Evolutionary conservation across 371 early-diverging fungal species (phyloP).

Genomic region (Zopfochytrium polystomum): DNA sequence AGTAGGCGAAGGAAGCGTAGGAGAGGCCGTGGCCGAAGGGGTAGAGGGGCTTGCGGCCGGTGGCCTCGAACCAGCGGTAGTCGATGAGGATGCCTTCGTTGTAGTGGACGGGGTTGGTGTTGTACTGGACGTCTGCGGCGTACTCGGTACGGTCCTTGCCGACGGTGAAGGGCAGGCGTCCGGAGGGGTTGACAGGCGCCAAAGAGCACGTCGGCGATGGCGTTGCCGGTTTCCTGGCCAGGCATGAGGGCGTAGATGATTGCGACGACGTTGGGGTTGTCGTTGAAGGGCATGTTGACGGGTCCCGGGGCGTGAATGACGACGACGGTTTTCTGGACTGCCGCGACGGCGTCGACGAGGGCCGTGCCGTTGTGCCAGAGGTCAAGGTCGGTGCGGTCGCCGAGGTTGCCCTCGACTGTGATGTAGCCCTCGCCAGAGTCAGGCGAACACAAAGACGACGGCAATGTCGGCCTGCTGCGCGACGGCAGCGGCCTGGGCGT

Average conservation of each 20-base stretch:
- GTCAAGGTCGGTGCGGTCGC: too few relatives aligned
- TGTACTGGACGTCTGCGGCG: conserved; percentile 35
- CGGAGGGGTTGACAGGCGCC: conserved; percentile 62
- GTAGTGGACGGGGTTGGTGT: conserved; percentile 40
- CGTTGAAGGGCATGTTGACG: conserved; percentile 56
- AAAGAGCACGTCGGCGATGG: too few relatives aligned
- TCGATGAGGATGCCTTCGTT: conserved; percentile 57
- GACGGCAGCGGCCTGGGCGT: conserved; percentile 35
- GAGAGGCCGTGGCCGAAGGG: conserved; percentile 63
- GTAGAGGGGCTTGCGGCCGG: conserved; percentile 51
- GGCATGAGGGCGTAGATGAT: too few relatives aligned
- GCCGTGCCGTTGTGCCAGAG: conserved; percentile 61
- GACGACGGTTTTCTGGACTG: conserved; percentile 53
- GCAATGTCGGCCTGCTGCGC: conserved; percentile 52
- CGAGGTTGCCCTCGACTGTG: conserved; percentile 47
- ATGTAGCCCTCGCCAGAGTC: conserved; percentile 59
- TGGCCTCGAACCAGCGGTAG: conserved; percentile 50
- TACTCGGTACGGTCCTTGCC: too few relatives aligned
- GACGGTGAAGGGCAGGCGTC: conserved; percentile 62
- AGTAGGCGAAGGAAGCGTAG: conserved; percentile 57
- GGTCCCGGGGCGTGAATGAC: conserved; percentile 60
- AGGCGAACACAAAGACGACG: conserved; percentile 56
- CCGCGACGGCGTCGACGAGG: conserved; percentile 43
- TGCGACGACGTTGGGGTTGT: conserved; percentile 57
- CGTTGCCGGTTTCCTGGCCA: too few relatives aligned